These are phyloP conservation scores for Ogataea hybrid DNA, from an alignment of 1,139 yeast species.

Conservation along the genomic window DNA sequence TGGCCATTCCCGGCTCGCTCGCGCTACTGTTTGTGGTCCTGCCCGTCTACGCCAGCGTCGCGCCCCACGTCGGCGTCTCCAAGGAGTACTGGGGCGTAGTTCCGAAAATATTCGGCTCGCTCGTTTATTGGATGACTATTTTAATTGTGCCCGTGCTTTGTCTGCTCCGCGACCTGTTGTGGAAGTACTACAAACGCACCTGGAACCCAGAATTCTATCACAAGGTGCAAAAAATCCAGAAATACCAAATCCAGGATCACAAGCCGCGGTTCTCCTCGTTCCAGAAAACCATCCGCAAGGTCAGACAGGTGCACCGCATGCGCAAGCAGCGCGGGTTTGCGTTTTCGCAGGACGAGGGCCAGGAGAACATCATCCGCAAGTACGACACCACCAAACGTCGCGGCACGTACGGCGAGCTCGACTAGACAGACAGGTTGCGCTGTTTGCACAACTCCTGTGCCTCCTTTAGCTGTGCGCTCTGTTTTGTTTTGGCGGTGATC, in stretches of 20 bases:
- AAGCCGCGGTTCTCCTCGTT: conserved; percentile 95
- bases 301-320: conserved; percentile 97
- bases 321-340: conserved; percentile 99
- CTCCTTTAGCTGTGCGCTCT: conserved; percentile 3
- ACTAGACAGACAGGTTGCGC: conserved; percentile 7
- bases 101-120: conserved; percentile 70
- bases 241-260: conserved; percentile 89
- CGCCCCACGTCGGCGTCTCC: conserved; percentile 82
- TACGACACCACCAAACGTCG: conserved; percentile 85
- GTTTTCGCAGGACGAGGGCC: conserved; percentile 94
- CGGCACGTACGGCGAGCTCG: conserved; percentile 49
- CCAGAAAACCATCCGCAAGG: conserved; percentile 95
- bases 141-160: conserved; percentile 77
- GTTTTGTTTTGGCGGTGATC: background rate
- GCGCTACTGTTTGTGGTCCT: conserved; percentile 78
- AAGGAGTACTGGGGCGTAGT: conserved; percentile 82
- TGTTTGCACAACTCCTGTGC: conserved; percentile 4
- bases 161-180: conserved; percentile 79
- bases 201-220: conserved; percentile 91
- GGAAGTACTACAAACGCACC: conserved; percentile 94
- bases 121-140: conserved; percentile 81
- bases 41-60: conserved; percentile 84
- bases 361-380: conserved; percentile 85
- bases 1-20: conserved; percentile 96
- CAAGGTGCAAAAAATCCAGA: conserved; percentile 94